Evolutionary conservation across 805 yeast genomes (phyloP).

Genomic region (Starmerella ratchasimensis): DNA sequence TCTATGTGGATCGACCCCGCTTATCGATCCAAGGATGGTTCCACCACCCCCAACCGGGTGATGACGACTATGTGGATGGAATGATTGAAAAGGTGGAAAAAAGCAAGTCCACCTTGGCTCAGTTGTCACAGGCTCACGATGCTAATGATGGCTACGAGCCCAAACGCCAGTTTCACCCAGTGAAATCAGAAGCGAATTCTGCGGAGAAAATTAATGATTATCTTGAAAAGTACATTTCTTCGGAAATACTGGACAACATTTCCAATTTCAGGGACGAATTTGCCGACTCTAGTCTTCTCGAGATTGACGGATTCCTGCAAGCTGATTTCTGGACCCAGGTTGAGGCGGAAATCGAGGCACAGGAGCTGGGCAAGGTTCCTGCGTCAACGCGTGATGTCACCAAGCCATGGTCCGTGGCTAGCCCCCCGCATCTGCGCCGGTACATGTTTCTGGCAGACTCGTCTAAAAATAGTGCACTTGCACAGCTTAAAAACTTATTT

Average conservation of each 20-base stretch:
- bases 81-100: slow-evolving; percentile 61
- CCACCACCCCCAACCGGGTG: slow-evolving; percentile 91
- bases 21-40: slow-evolving; percentile 97
- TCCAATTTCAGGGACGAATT: slow-evolving; percentile 38
- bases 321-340: slow-evolving; percentile 38
- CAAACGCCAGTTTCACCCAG: slow-evolving; percentile 28
- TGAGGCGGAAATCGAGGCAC: slow-evolving; percentile 37
- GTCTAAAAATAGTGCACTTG: slow-evolving; percentile 25
- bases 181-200: slow-evolving; percentile 7
- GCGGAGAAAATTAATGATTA: slow-evolving; percentile 36
- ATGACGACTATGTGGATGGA: slow-evolving; percentile 50
- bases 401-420: slow-evolving; percentile 76
- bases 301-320: slow-evolving; percentile 49
- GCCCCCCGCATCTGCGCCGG: slow-evolving; percentile 88
- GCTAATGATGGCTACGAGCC: slow-evolving; percentile 75
- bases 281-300: slow-evolving; percentile 53
- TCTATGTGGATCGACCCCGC: slow-evolving; percentile 77
- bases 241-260: slow-evolving; percentile 35
- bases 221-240: slow-evolving; percentile 43
- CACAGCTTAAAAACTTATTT: slow-evolving; percentile 40
- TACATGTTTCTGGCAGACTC: slow-evolving; percentile 57
- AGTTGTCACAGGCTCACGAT: slow-evolving; percentile 62
- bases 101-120: slow-evolving; percentile 53
- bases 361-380: slow-evolving; percentile 30
- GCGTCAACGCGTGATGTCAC: slow-evolving; percentile 8